Percentiles rank a stretch among this genome's conserved stretches.
phyloP scores from a whole-genome alignment of 2,329 filamentous ascomycete species.

The Pseudogymnoascus sp. region DNA sequence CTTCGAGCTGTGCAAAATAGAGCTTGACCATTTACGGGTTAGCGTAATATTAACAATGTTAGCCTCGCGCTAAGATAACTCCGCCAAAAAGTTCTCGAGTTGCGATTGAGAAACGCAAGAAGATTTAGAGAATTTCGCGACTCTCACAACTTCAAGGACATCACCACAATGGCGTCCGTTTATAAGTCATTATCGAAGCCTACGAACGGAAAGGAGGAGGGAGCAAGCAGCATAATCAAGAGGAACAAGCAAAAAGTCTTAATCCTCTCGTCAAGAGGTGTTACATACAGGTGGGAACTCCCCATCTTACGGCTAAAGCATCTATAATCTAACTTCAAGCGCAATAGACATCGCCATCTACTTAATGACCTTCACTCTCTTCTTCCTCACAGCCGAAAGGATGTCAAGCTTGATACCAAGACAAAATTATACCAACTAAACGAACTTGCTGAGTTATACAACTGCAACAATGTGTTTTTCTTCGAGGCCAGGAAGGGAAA shows the following conservation, averaged over 20 bases:
- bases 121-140: constrained; percentile 18
- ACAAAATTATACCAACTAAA: constrained; percentile 77
- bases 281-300: constrained; percentile 65
- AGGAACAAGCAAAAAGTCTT: constrained; percentile 72
- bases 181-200: constrained; percentile 66
- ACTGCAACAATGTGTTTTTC: constrained; percentile 91
- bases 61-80: constrained; percentile 10
- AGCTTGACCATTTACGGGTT: background rate
- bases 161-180: constrained; percentile 55
- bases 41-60: constrained; percentile 3
- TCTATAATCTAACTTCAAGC: constrained; percentile 8
- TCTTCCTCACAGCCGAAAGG: constrained; percentile 86
- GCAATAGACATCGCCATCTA: constrained; percentile 75
- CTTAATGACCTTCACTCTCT: constrained; percentile 81
- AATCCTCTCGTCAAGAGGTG: constrained; percentile 84
- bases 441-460: constrained; percentile 66
- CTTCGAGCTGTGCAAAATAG: background rate
- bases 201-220: constrained; percentile 32
- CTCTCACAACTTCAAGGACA: constrained; percentile 10
- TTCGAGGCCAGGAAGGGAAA: constrained; percentile 92
- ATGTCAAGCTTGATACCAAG: constrained; percentile 95
- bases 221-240: constrained; percentile 27
- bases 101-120: constrained; percentile 10
- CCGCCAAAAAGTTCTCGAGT: constrained; percentile 12
- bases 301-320: background rate